phyloP scores from a whole-genome alignment of 768 basidiomycete genomes.

The Kondoa subrosea region DNA sequence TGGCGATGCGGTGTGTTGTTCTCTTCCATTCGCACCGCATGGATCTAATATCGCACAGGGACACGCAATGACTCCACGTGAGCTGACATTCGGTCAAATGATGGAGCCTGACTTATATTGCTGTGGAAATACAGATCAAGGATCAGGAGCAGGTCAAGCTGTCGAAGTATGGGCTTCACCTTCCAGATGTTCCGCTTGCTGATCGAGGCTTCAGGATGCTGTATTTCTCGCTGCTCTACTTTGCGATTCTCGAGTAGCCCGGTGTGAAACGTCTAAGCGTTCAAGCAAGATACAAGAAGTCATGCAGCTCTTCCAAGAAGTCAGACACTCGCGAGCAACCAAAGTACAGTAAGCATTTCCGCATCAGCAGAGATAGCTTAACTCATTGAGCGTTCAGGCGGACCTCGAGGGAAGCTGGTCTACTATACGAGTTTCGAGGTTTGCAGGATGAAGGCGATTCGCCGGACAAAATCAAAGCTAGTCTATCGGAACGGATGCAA shows the following conservation, averaged over 20 bases:
- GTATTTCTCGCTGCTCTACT: background rate
- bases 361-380: conserved; percentile 32
- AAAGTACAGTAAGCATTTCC: conserved; percentile 28
- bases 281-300: conserved; percentile 32
- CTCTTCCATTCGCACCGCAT: conserved; percentile 32
- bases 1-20: conserved; percentile 43
- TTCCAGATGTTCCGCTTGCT: background rate
- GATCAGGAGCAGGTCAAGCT: conserved; percentile 41
- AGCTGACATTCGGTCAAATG: background rate
- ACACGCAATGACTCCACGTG: background rate
- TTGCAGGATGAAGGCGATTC: conserved; percentile 2
- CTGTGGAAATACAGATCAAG: conserved; percentile 33
- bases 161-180: conserved; percentile 29
- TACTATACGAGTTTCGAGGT: conserved; percentile 26
- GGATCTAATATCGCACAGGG: too few relatives aligned
- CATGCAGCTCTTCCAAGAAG: conserved; percentile 27
- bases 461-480: background rate
- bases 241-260: background rate
- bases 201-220: background rate
- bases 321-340: conserved; percentile 27
- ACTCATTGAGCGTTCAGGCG: too few relatives aligned
- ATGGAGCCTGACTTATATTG: too few relatives aligned
- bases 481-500: background rate
- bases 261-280: background rate
- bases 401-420: conserved; percentile 24